Evolutionary conservation across 2,329 filamentous ascomycete genomes (phyloP).

Genomic region (Bipolaris gigantea): DNA sequence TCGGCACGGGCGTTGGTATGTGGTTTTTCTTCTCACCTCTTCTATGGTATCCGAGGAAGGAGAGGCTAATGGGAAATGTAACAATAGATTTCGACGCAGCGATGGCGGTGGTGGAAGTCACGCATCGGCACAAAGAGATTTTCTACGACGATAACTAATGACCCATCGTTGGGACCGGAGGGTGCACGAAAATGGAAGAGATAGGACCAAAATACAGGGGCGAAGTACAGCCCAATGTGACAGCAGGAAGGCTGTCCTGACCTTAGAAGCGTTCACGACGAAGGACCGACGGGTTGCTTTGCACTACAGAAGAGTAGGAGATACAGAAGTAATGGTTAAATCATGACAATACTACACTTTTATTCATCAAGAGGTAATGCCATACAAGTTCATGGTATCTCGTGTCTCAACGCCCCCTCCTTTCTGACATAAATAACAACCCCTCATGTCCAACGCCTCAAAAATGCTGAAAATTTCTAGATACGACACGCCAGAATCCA

Average conservation of each 20-base stretch:
- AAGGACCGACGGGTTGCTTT: not conserved
- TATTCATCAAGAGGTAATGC: not conserved
- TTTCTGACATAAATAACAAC: not conserved
- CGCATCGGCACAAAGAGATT: constrained; percentile 77
- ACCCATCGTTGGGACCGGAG: not conserved
- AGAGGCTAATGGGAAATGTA: not conserved
- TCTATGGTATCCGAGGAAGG: not conserved
- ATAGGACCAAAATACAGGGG: not conserved
- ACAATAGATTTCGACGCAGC: constrained; percentile 71
- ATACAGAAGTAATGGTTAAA: not conserved
- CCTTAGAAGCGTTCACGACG: not conserved
- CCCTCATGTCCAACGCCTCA: not conserved
- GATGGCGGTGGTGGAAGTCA: constrained; percentile 80
- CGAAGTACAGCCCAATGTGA: not conserved
- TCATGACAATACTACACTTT: not conserved
- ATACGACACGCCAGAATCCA: not conserved
- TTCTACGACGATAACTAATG: constrained; percentile 64
- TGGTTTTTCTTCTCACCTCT: constrained; percentile 21
- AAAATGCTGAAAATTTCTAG: not conserved
- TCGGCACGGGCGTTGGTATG: constrained; percentile 70
- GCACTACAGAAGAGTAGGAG: not conserved
- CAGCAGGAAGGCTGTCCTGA: not conserved
- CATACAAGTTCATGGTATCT: not conserved
- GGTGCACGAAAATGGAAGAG: too few species aligned
- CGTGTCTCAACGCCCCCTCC: not conserved